Conservation (phyloP, 2,329 filamentous ascomycete genomes). For the Arthrinium puccinioides region DNA sequence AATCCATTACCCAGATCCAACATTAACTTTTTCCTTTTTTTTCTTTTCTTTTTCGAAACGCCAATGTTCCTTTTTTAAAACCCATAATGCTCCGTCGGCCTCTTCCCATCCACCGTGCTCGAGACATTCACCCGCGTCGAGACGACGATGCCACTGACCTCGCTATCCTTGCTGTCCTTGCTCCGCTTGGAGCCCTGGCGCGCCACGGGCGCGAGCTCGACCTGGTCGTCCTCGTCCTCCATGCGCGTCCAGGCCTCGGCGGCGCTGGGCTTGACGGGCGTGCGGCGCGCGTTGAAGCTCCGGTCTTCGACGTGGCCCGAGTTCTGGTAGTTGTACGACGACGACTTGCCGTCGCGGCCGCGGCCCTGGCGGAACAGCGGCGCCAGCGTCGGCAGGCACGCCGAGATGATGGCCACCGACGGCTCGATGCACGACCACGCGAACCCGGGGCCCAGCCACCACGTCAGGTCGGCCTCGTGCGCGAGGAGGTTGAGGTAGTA, state of each 20-base stretch:
- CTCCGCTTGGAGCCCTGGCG: background rate
- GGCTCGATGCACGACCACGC: slow-evolving; percentile 26
- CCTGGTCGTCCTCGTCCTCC: slow-evolving; percentile 3
- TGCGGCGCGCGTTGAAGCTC: too few relatives aligned
- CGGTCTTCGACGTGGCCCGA: too few relatives aligned
- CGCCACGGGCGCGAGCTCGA: slow-evolving; percentile 2
- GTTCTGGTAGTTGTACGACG: background rate
- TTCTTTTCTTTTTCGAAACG: too few relatives aligned
- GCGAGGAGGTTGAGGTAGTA: slow-evolving; percentile 16
- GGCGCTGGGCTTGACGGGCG: background rate
- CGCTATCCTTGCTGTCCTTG: background rate
- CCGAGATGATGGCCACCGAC: slow-evolving; percentile 26
- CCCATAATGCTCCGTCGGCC: too few relatives aligned
- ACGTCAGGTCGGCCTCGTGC: slow-evolving; percentile 16
- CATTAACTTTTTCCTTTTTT: too few relatives aligned
- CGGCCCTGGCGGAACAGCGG: slow-evolving; percentile 18
- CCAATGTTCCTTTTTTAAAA: too few relatives aligned
- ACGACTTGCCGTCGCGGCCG: background rate
- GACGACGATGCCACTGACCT: background rate
- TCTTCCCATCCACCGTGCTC: too few relatives aligned
- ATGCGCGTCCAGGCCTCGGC: background rate
- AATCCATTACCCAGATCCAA: too few relatives aligned
- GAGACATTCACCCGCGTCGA: background rate
- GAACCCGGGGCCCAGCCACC: slow-evolving; percentile 20
- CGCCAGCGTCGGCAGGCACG: slow-evolving; percentile 25